phyloP scores from a whole-genome alignment of 805 yeast genomes.

The Yamadazyma phyllophila region DNA sequence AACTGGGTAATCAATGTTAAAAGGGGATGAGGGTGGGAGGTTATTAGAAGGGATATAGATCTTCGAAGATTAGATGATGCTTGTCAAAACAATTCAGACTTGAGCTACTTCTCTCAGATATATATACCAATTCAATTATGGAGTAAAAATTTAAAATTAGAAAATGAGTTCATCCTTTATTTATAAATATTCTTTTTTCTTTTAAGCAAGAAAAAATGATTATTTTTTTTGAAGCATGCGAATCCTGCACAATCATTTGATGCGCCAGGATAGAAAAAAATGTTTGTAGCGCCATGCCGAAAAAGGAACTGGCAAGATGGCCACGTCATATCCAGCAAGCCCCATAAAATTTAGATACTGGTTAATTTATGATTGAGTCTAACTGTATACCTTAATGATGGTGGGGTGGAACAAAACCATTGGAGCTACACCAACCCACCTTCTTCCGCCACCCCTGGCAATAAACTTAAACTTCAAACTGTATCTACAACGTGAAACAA shows the following conservation, averaged over 20 bases:
- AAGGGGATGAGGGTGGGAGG: neutral
- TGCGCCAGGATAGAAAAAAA: neutral
- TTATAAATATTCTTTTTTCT: slow-evolving; percentile 8
- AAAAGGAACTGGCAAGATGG: slow-evolving; percentile 1
- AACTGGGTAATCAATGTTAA: neutral
- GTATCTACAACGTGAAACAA: neutral
- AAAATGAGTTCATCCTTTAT: slow-evolving; percentile 8
- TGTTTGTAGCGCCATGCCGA: slow-evolving; percentile 1
- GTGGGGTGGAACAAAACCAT: too few species aligned
- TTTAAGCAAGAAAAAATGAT: slow-evolving; percentile 1
- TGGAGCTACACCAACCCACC: neutral
- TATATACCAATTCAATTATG: slow-evolving; percentile 2
- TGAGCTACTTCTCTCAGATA: neutral
- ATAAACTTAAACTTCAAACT: neutral
- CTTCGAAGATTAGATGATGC: neutral
- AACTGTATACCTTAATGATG: too few species aligned
- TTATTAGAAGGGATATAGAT: neutral
- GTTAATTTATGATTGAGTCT: neutral
- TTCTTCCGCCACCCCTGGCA: neutral
- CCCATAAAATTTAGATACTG: neutral
- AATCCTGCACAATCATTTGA: neutral
- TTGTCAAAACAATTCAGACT: neutral
- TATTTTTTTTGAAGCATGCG: slow-evolving; percentile 2
- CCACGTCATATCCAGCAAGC: slow-evolving; percentile 1
- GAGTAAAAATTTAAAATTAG: slow-evolving; percentile 7